These are phyloP conservation scores for Endoconidiophora polonica DNA, from an alignment of 2,329 filamentous ascomycete species.

Conservation along the genomic window DNA sequence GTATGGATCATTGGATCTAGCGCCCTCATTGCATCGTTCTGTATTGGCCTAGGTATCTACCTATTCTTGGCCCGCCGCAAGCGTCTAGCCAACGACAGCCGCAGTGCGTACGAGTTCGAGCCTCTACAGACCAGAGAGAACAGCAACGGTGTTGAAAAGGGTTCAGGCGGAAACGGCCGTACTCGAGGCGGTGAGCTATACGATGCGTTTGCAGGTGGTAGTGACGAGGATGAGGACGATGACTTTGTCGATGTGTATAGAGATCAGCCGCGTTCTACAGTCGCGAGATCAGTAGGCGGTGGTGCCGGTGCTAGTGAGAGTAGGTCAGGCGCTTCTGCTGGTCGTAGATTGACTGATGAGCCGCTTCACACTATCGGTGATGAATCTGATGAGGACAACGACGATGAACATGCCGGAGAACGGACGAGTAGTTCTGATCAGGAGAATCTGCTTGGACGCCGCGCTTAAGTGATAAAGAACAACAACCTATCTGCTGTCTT, in stretches of 20 bases:
- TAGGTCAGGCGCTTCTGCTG: neutral
- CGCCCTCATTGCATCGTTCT: constrained; percentile 73
- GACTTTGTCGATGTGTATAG: constrained; percentile 27
- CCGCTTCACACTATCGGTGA: constrained; percentile 14
- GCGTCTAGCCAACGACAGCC: constrained; percentile 54
- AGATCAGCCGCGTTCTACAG: constrained; percentile 17
- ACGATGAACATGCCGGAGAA: constrained; percentile 28
- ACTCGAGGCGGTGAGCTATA: constrained; percentile 76
- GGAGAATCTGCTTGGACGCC: constrained; percentile 15
- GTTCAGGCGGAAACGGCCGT: constrained; percentile 26
- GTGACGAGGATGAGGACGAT: constrained; percentile 47
- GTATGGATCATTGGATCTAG: constrained; percentile 86
- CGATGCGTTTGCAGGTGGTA: constrained; percentile 88
- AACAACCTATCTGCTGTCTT: neutral
- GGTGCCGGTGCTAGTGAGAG: neutral
- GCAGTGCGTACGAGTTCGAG: constrained; percentile 87
- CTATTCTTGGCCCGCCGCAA: constrained; percentile 65
- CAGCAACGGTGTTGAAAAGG: constrained; percentile 30
- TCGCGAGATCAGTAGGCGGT: neutral
- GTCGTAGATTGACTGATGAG: constrained; percentile 2
- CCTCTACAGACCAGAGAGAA: constrained; percentile 71
- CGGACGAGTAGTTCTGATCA: constrained; percentile 23
- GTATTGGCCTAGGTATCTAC: constrained; percentile 62
- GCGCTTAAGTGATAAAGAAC: neutral
- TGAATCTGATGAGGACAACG: constrained; percentile 18